Evolutionary conservation across 2,329 filamentous ascomycete species (phyloP), one percentile per base, ranked within the genome.

Genomic region (Penicillium sp.): DNA sequence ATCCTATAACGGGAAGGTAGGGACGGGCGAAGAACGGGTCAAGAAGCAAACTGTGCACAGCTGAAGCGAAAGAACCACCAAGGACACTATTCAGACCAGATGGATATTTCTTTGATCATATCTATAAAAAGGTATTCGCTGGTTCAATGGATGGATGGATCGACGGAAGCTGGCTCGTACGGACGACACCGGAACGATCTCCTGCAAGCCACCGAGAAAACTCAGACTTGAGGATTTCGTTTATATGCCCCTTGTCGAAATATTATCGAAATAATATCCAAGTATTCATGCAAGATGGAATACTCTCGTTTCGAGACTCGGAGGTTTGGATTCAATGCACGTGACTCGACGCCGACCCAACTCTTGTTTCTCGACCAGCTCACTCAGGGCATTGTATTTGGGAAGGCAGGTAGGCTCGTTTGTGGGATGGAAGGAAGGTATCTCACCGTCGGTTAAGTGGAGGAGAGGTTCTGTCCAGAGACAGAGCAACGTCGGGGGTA

Each of bases 321-420:
- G 53, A 38, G 20, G 30, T 35, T 35, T 50, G 26, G 11, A 28
- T 53, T 49, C 52, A 21, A 51, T 52, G 52, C 47, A 49, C 52
- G 52, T 52, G 47, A 56, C 52, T 48, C 38, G 42, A 28, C 33
- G 18, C 14, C 49, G 42, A 42, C 38, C n/a, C 38, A 33, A 47
- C 16, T 66, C 68, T 69, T 65, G 71, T 67, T 71, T 71, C 68
- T 67, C 70, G 67, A 69, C 65, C 71, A 69, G 66, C 71, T 69
- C 67, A 66, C 63, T 63, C 47, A 56, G 21, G 52, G 23, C 46
- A 47, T 47, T 30, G 28, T 38, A 35, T 48, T 47, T 46, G 51
- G 23, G 11, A 43, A 35, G 21, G n/a, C 21, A 33, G 18, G 48
- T 8, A 47, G 23, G 26, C n/a, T 68, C 66, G 66, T 64, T 26